Evolutionary conservation across 169 alveolate species (phyloP), one percentile per base, ranked within the genome.

Genomic region (Cryptosporidium tyzzeri): DNA sequence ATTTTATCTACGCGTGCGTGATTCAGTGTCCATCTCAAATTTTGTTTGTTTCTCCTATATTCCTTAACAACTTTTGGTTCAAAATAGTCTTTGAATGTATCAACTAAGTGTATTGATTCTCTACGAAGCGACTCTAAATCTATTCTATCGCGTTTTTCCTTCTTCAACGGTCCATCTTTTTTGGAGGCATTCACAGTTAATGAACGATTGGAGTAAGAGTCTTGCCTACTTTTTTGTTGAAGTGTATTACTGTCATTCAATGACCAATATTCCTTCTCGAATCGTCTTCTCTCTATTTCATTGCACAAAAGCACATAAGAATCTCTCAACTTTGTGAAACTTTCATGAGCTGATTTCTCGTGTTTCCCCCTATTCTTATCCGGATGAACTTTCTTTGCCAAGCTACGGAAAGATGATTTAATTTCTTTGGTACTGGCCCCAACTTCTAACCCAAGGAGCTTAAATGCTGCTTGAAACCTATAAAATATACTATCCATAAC

Each of bases 311-410:
- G 62, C 12, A 41, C 39, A 41, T 80, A 80, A 4, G 89, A 33
- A 59, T 80, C 70, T 33, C 59, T 21, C 9, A 80, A 37, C 45
- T n/a, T 59, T 45, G 89, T 80, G 45, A 80, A 80, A 3, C 39
- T 41, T 44, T 80, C 89, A 21, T 80, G 89, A 9, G 89, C 89
- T 1, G n/a, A 16, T 29, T 26, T 62, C 18, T 59, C 48, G 16
- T 45, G 44, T 37, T 23, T 14, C 10, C 45, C 71, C 41, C 80
- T 59, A 50, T 80, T 80, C 50, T 80, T 80, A 35, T 80, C 89
- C 2, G 89, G 89, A 45, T 80, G 89, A 18, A 62, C 65, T 16
- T 45, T 53, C 48, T 50, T 80, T 41, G 89, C 89, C 41, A 37
- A 6, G 48, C 33, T 80, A 8, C 89, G 53, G 41, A 39, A 80